A percentile compares a stretch with the other conserved stretches of the same genome.
Evolutionary conservation across 208 protist genomes (phyloP).

Genomic region (Leishmania major): DNA sequence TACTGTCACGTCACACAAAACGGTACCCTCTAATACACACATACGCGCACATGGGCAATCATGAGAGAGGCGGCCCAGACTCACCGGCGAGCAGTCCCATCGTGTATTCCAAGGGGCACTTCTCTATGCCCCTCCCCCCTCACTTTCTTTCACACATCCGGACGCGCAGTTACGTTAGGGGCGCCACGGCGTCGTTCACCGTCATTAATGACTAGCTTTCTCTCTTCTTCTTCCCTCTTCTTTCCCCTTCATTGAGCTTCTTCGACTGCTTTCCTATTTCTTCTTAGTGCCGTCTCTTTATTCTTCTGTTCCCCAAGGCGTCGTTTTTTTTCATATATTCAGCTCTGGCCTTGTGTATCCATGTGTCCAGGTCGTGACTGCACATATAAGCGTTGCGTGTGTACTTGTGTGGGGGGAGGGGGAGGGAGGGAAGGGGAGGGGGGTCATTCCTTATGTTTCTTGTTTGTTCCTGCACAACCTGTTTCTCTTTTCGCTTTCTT

Average conservation of each 20-base stretch:
- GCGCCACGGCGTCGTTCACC: neutral
- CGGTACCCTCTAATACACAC: neutral
- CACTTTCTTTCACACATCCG: neutral
- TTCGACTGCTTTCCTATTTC: neutral
- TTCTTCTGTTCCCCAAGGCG: neutral
- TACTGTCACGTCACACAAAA: neutral
- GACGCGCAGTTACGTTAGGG: neutral
- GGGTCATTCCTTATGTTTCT: neutral
- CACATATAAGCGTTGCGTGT: neutral
- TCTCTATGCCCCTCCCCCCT: too few species aligned
- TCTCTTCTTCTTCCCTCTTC: neutral
- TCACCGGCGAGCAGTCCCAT: too few species aligned
- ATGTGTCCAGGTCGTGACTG: neutral
- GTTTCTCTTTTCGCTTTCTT: slow-evolving; percentile 14
- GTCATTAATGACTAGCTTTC: neutral
- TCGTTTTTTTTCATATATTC: neutral
- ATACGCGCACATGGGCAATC: neutral
- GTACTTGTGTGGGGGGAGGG: neutral
- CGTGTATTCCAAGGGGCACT: neutral
- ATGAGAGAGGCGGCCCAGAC: neutral
- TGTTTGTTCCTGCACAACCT: slow-evolving; percentile 12
- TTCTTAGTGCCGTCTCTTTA: slow-evolving; percentile 1
- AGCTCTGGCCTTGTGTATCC: neutral
- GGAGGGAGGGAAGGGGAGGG: too few species aligned
- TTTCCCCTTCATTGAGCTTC: neutral